Conservation (phyloP, 345 rosid genomes). For the Eucalyptus urophylla region DNA sequence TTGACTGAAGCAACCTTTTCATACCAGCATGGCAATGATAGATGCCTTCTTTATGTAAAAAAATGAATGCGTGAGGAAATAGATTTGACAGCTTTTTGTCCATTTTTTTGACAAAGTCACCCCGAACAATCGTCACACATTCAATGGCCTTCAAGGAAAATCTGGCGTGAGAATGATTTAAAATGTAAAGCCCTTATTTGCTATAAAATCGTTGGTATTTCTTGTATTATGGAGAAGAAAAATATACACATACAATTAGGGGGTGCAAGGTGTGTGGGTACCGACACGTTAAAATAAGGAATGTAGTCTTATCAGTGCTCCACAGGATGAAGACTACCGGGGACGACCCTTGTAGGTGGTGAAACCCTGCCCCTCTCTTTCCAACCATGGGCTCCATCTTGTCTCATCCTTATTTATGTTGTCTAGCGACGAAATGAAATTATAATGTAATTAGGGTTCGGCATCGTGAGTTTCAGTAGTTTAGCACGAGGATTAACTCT, state of each 20-base stretch:
- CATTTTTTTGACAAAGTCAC: neutral
- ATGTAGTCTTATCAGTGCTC: fast-evolving
- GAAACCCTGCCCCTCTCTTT: no score
- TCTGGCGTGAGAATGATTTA: fast-evolving
- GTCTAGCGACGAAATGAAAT: neutral
- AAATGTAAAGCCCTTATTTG: no score
- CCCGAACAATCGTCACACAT: neutral
- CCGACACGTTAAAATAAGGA: fast-evolving
- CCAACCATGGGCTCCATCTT: neutral
- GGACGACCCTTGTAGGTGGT: fast-evolving
- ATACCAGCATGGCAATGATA: neutral
- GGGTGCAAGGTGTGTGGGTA: fast-evolving
- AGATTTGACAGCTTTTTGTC: neutral
- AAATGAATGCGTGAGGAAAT: neutral
- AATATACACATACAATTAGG: no score
- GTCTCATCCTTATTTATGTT: neutral
- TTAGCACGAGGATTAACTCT: neutral
- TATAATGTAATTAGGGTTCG: neutral
- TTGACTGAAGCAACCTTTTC: neutral
- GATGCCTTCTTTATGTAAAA: neutral
- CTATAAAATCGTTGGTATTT: no score
- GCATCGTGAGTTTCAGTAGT: neutral
- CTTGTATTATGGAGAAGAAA: no score
- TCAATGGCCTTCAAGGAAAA: fast-evolving
- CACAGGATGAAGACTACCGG: fast-evolving